These are phyloP conservation scores for Setaria viridis DNA, from an alignment of 202 grass and related monocot species.

Conservation along the genomic window DNA sequence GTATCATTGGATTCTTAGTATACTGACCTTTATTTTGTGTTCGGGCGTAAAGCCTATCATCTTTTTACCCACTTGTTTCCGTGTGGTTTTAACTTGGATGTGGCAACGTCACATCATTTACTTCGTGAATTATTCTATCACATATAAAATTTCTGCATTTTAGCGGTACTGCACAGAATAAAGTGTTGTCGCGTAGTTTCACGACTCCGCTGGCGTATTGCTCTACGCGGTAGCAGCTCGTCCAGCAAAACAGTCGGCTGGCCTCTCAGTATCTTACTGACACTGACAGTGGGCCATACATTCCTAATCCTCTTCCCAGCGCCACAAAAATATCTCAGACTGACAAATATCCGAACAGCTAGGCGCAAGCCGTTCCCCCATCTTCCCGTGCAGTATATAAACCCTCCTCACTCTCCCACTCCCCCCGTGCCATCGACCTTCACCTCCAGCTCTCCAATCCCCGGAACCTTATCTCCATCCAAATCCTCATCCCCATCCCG, in stretches of 20 bases:
- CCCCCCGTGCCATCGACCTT: slow-evolving; percentile 20
- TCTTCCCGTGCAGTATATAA: slow-evolving; percentile 48
- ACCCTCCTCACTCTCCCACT: slow-evolving; percentile 24
- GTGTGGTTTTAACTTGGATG: too few species aligned
- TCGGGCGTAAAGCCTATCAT: background rate
- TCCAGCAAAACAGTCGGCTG: slow-evolving; percentile 27
- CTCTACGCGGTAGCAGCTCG: slow-evolving; percentile 20
- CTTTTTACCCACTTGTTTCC: background rate
- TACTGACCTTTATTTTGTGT: background rate
- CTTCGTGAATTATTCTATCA: background rate
- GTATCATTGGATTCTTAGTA: background rate
- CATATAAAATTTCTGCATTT: background rate
- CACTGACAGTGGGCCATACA: slow-evolving; percentile 34
- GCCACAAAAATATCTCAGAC: slow-evolving; percentile 42
- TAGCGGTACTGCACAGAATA: background rate
- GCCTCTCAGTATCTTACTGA: background rate
- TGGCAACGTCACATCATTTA: background rate
- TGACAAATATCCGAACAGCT: slow-evolving; percentile 40
- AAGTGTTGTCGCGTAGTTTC: background rate
- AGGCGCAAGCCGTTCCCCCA: background rate
- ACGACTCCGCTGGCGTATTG: background rate
- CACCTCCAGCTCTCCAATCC: slow-evolving; percentile 10
- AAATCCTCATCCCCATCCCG: slow-evolving; percentile 46
- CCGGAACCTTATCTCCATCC: slow-evolving; percentile 56
- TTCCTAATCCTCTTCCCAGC: background rate